phyloP scores from a whole-genome alignment of 2,329 filamentous ascomycete species.

The Fusarium gaditjirri region DNA sequence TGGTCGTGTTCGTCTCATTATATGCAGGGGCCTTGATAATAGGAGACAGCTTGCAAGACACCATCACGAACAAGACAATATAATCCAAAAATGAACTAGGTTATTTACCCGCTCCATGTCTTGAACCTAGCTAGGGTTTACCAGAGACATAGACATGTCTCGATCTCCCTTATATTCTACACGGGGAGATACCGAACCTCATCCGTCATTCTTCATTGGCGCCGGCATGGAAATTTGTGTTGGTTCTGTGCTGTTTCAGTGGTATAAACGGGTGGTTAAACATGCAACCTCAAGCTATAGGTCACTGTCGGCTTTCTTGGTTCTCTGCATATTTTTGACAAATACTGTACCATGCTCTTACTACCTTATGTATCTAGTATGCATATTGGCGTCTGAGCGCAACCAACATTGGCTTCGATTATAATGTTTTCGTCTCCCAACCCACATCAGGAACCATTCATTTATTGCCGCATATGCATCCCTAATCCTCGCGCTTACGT shows the following conservation, averaged over 20 bases:
- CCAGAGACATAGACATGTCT: constrained; percentile 21
- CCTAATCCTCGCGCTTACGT: constrained; percentile 15
- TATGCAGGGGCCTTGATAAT: background rate
- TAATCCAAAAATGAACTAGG: constrained; percentile 2
- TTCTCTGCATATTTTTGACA: background rate
- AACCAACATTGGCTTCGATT: background rate
- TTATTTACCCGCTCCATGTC: constrained; percentile 29
- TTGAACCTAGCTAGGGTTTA: constrained; percentile 6
- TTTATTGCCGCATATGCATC: constrained; percentile 8
- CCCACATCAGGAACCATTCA: constrained; percentile 6
- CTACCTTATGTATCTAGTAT: background rate
- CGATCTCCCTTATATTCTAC: constrained; percentile 22
- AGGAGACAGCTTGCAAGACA: constrained; percentile 1
- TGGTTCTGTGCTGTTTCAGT: constrained; percentile 14
- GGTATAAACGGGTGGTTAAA: background rate
- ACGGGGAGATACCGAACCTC: background rate
- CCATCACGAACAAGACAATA: constrained; percentile 19
- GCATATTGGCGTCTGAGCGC: constrained; percentile 9
- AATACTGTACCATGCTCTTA: background rate
- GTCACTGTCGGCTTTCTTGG: background rate
- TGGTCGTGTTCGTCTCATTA: constrained; percentile 8
- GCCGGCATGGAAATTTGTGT: constrained; percentile 2
- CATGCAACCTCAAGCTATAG: background rate
- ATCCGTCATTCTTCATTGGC: background rate
- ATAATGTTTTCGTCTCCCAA: background rate